phyloP scores from a whole-genome alignment of 2,329 filamentous ascomycete genomes.

The Pseudocercospora pini-densiflorae region DNA sequence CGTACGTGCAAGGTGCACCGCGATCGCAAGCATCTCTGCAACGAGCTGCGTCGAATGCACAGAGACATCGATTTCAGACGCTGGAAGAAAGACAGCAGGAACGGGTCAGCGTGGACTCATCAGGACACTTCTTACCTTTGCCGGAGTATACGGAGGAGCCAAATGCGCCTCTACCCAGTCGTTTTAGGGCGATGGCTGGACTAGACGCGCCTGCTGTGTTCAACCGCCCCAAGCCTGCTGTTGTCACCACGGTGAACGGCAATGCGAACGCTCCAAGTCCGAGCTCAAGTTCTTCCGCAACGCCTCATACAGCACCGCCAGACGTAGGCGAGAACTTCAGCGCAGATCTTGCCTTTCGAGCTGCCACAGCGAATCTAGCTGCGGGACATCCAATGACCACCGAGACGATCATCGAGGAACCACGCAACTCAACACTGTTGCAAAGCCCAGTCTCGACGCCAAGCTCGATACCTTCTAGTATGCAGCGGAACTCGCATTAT shows the following conservation, averaged over 20 bases:
- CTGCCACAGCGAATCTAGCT: conserved; percentile 19
- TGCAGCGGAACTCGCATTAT: conserved; percentile 2
- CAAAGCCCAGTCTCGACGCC: conserved; percentile 13
- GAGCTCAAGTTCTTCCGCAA: conserved; percentile 9
- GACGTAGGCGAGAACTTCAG: conserved; percentile 32
- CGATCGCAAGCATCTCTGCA: conserved; percentile 40
- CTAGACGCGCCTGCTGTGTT: conserved; percentile 36
- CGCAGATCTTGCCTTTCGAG: conserved; percentile 34
- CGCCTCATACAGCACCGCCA: conserved; percentile 32
- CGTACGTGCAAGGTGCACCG: conserved; percentile 41
- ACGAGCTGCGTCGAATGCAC: conserved; percentile 65
- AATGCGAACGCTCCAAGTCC: conserved; percentile 2
- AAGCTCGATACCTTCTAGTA: conserved; percentile 13
- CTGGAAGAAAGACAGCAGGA: conserved; percentile 58
- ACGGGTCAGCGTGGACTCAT: conserved; percentile 60
- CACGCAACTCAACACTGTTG: conserved; percentile 5
- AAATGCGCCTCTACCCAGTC: conserved; percentile 43
- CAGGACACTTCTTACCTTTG: conserved; percentile 81
- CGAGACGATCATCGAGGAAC: conserved; percentile 12
- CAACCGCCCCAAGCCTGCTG: conserved; percentile 23
- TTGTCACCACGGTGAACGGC: conserved; percentile 23
- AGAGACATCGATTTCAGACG: conserved; percentile 68
- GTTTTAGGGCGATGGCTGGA: conserved; percentile 43
- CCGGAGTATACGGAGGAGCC: conserved; percentile 74
- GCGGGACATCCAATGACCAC: neutral